A percentile compares a stretch with the other conserved stretches of the same genome.
Conservation (phyloP, 352 stramenopile genomes). For the Aphanomyces invadans region DNA sequence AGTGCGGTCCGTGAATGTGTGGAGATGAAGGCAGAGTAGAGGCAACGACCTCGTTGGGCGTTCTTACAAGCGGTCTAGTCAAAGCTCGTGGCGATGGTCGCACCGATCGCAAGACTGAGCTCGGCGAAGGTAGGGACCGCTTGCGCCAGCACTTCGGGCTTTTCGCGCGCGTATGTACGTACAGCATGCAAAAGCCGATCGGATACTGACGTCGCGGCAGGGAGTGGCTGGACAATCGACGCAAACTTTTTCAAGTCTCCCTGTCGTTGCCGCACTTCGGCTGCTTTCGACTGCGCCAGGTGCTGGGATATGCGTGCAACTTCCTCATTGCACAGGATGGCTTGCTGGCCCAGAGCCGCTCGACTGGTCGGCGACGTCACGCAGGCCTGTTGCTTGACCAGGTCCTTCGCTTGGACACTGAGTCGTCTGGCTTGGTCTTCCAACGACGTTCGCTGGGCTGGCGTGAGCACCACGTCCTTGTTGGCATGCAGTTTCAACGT, state of each 20-base stretch:
- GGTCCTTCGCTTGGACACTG: constrained; percentile 31
- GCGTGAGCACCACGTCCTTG: constrained; percentile 29
- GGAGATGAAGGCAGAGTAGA: too few relatives aligned
- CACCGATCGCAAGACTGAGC: constrained; percentile 64
- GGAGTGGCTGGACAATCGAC: constrained; percentile 35
- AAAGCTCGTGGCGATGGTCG: constrained; percentile 70
- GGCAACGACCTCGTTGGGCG: too few relatives aligned
- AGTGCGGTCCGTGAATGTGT: neutral
- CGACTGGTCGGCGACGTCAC: constrained; percentile 60
- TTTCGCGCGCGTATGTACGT: constrained; percentile 74
- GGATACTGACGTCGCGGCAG: constrained; percentile 53
- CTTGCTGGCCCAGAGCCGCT: constrained; percentile 62
- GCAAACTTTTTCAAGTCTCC: constrained; percentile 37
- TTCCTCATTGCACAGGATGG: constrained; percentile 42
- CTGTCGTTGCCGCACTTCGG: constrained; percentile 75
- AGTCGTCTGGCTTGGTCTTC: constrained; percentile 64
- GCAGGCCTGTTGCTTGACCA: constrained; percentile 31
- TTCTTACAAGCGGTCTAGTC: too few relatives aligned
- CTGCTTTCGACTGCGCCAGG: constrained; percentile 71
- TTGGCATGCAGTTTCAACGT: constrained; percentile 32
- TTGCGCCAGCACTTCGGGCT: constrained; percentile 64
- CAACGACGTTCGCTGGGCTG: constrained; percentile 56
- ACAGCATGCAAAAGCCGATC: constrained; percentile 73
- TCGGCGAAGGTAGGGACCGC: constrained; percentile 52
- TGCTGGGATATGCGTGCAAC: constrained; percentile 64